These are phyloP conservation scores for Oryza coarctata DNA, from an alignment of 176 grass and related monocot genomes.

Conservation along the genomic window DNA sequence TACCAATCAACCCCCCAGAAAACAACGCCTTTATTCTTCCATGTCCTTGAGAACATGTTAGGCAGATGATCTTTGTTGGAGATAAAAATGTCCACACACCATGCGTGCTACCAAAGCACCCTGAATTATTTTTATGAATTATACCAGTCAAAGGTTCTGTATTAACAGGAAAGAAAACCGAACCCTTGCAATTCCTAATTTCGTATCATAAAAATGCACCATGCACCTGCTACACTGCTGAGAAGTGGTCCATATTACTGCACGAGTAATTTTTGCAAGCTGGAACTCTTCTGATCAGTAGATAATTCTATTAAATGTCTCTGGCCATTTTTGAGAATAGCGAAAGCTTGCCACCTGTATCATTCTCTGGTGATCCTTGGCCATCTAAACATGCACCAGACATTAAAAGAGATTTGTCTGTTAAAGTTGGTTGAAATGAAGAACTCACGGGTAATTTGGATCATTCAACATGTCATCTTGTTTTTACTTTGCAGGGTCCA, in stretches of 20 bases:
- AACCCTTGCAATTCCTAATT: not conserved
- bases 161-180: not conserved
- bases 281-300: not conserved
- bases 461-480: not conserved
- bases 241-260: no score
- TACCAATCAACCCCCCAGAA: no score
- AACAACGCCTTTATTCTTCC: no score
- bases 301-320: slow-evolving; percentile 2
- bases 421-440: not conserved
- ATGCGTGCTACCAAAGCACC: not conserved
- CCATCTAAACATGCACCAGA: slow-evolving; percentile 5
- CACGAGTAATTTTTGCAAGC: not conserved
- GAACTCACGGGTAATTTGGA: not conserved
- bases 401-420: not conserved
- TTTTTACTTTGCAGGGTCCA: not conserved
- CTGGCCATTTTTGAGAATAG: slow-evolving; percentile 14
- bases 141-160: not conserved
- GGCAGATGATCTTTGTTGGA: no score
- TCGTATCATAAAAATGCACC: not conserved
- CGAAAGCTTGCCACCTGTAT: not conserved
- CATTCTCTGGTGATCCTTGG: slow-evolving; percentile 16
- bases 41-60: no score
- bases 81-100: no score
- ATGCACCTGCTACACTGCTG: not conserved
- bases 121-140: not conserved